Conservation (phyloP, 257 asterid genomes). For the Hygrophila difformis region DNA sequence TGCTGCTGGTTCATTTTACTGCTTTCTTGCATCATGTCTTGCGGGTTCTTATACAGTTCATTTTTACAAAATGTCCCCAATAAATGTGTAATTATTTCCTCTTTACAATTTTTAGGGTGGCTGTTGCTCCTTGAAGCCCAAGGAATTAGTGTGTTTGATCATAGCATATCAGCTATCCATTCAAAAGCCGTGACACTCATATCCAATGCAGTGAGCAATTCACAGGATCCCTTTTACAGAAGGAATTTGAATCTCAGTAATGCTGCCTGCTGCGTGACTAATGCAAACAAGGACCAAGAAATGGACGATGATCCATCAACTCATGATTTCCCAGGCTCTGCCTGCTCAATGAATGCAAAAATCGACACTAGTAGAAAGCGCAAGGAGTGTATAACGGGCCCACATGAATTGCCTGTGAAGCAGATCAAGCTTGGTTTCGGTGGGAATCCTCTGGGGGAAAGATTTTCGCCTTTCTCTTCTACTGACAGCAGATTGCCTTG, state of each 20-base stretch:
- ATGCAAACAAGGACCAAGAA: constrained; percentile 28
- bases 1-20: no score
- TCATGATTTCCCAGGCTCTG: constrained; percentile 14
- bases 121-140: constrained; percentile 38
- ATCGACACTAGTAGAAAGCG: constrained; percentile 41
- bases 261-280: not conserved
- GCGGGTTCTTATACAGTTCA: no score
- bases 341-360: constrained; percentile 2
- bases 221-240: constrained; percentile 15
- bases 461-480: constrained; percentile 18
- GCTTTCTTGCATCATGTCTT: constrained; percentile 6
- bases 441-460: constrained; percentile 18
- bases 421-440: constrained; percentile 29
- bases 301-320: constrained; percentile 21
- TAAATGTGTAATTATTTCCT: constrained; percentile 15
- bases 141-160: constrained; percentile 37
- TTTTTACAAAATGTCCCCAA: no score
- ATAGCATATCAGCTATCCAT: constrained; percentile 17
- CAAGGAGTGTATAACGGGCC: constrained; percentile 32
- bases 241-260: constrained; percentile 1
- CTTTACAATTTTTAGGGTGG: constrained; percentile 42
- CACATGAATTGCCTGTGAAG: constrained; percentile 29
- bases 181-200: constrained; percentile 27
- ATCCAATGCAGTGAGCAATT: constrained; percentile 14
- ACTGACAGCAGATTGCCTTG: constrained; percentile 11